A percentile compares a stretch with the other conserved stretches of the same genome.
These are phyloP conservation scores for Hypoxylon sp. DNA, from an alignment of 2,329 filamentous ascomycete species.

Conservation along the genomic window DNA sequence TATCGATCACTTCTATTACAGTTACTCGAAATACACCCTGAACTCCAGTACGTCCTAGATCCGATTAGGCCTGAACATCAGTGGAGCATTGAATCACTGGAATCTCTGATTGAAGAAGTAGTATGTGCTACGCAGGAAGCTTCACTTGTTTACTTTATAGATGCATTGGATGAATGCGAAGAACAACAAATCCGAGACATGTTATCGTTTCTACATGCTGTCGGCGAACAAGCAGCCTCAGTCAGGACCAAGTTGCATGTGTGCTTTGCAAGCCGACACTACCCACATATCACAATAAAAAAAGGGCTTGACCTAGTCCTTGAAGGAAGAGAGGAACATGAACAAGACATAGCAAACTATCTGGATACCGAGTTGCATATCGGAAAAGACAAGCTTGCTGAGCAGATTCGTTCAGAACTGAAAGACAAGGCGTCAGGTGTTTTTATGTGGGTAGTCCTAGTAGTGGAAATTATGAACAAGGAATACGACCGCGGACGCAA, in stretches of 20 bases:
- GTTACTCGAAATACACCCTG: slow-evolving; percentile 55
- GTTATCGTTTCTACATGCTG: slow-evolving; percentile 37
- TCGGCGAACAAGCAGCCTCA: slow-evolving; percentile 8
- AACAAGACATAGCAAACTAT: slow-evolving; percentile 7
- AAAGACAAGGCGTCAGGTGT: slow-evolving; percentile 58
- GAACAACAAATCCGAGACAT: slow-evolving; percentile 42
- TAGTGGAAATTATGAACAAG: slow-evolving; percentile 58
- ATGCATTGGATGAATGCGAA: slow-evolving; percentile 47
- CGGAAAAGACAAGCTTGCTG: slow-evolving; percentile 35
- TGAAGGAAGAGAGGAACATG: slow-evolving; percentile 46
- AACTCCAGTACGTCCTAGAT: slow-evolving; percentile 55
- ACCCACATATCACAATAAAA: slow-evolving; percentile 59
- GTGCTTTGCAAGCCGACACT: slow-evolving; percentile 57
- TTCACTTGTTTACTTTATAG: slow-evolving; percentile 17
- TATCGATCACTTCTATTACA: slow-evolving; percentile 65
- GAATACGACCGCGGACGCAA: slow-evolving; percentile 53
- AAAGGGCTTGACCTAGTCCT: slow-evolving; percentile 49
- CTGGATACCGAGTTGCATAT: not conserved
- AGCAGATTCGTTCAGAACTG: slow-evolving; percentile 50
- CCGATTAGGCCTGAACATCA: not conserved
- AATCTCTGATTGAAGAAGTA: not conserved
- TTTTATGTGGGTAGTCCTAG: slow-evolving; percentile 63
- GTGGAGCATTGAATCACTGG: slow-evolving; percentile 34
- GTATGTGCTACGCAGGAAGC: slow-evolving; percentile 15
- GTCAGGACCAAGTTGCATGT: slow-evolving; percentile 9